phyloP scores from a whole-genome alignment of 345 rosid genomes.

The Pistacia integerrima region DNA sequence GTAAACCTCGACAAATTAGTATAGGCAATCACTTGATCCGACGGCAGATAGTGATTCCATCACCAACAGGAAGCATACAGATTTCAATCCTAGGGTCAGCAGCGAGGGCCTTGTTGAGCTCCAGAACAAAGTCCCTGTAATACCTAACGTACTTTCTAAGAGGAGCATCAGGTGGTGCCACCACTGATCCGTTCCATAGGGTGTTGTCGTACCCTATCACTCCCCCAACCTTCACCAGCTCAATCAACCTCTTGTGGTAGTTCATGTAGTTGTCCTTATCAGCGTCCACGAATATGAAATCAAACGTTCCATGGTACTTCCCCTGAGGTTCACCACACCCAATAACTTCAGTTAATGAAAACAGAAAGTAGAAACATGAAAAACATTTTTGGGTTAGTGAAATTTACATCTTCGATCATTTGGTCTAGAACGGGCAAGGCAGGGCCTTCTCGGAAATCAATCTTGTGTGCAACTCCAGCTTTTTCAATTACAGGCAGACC shows the following conservation, averaged over 20 bases:
- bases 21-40: constrained; percentile 55
- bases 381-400: background rate
- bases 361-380: background rate
- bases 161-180: constrained; percentile 81
- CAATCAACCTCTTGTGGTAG: constrained; percentile 85
- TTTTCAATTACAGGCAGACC: constrained; percentile 87
- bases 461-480: constrained; percentile 97
- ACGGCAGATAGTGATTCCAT: constrained; percentile 97
- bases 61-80: constrained; percentile 94
- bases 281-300: constrained; percentile 96
- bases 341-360: background rate
- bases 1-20: background rate
- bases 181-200: constrained; percentile 95
- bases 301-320: constrained; percentile 70
- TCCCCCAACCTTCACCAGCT: constrained; percentile 85
- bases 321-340: constrained; percentile 43
- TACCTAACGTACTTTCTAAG: constrained; percentile 85
- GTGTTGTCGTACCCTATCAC: constrained; percentile 97
- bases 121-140: constrained; percentile 86
- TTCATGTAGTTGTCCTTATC: constrained; percentile 95
- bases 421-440: constrained; percentile 91
- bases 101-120: constrained; percentile 95
- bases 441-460: constrained; percentile 95
- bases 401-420: constrained; percentile 79
- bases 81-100: constrained; percentile 96